Base-by-base conservation (phyloP, 805 yeast species). In the Barnettozyma botsteinii region DNA sequence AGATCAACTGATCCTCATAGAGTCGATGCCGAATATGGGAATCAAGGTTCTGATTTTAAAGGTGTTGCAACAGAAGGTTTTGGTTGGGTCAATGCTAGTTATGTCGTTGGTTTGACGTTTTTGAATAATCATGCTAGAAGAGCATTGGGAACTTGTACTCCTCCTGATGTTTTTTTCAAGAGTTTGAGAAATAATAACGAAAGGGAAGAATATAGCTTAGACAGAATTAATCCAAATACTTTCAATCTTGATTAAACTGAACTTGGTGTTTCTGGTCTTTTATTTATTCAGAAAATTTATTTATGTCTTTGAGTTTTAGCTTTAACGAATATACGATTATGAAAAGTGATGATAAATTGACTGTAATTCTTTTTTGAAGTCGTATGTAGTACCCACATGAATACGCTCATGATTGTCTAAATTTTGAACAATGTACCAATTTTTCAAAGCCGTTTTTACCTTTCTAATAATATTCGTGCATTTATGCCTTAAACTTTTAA, bases 81-180 rank as follows among this genome's bases (percentile, higher is more conserved):
- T 61, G 98, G 98, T 1, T 91, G 98, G 98, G 96, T 91, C 37
- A 91, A 91, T 65, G 83, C 98, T 6, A 79, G 93, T 51, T 88
- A 76, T 61, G 53, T 82, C 21, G 59, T 83, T 45, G 96, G 96
- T 0, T 64, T 87, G 45, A 70, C 81, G 18, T 75, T 75, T 43
- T 64, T 85, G 61, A 78, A 77, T 47, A 68, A 70, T 37, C 79
- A 76, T 48, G 88, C 89, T 3, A 70, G 70, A 43, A 70, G 95
- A 46, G 86, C 89, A 1, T 66, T 88, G 45, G 96, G 95, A 0
- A 74, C 89, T 4, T 76, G 57, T 41, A 55, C 57, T 0, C 52
- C 57, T 4, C 60, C 60, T 3, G 50, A 48, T 14, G 52, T 48
- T 5, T 55, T 55, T 33, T 54, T 55, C 40, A 49, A 47, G 20